These are phyloP conservation scores for Epichloe festucae DNA, from an alignment of 2,329 filamentous ascomycete species.

Conservation along the genomic window DNA sequence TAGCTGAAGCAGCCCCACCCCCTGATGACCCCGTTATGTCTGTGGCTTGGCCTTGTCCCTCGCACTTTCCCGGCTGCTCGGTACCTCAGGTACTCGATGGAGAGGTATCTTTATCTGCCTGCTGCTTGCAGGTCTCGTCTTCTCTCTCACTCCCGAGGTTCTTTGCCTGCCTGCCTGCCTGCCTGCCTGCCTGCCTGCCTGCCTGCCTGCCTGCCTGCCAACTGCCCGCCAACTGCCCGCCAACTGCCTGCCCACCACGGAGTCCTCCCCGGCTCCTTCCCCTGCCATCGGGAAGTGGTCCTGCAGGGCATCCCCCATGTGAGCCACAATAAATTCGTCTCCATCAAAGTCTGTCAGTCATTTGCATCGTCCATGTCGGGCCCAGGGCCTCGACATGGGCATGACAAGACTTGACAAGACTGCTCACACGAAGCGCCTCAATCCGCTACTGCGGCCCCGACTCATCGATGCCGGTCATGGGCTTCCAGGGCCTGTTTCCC, in stretches of 20 bases:
- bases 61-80: slow-evolving; percentile 4
- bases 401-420: neutral
- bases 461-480: neutral
- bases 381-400: neutral
- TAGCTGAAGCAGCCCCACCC: too few species aligned
- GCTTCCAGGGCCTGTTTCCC: neutral
- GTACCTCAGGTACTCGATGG: slow-evolving; percentile 1
- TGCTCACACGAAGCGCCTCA: neutral
- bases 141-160: too few species aligned
- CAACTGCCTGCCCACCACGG: too few species aligned
- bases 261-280: slow-evolving; percentile 2
- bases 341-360: too few species aligned
- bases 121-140: too few species aligned
- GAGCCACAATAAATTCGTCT: neutral
- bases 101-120: too few species aligned
- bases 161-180: too few species aligned
- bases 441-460: slow-evolving; percentile 2
- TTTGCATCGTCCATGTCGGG: neutral
- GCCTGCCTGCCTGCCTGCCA: too few species aligned
- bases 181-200: too few species aligned
- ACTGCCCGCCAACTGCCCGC: too few species aligned
- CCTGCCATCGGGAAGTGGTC: slow-evolving; percentile 3
- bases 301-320: slow-evolving; percentile 3
- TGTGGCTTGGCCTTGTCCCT: neutral
- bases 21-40: too few species aligned